These are phyloP conservation scores for Microstegium vimineum DNA, from an alignment of 176 grass and related monocot genomes.

Conservation along the genomic window DNA sequence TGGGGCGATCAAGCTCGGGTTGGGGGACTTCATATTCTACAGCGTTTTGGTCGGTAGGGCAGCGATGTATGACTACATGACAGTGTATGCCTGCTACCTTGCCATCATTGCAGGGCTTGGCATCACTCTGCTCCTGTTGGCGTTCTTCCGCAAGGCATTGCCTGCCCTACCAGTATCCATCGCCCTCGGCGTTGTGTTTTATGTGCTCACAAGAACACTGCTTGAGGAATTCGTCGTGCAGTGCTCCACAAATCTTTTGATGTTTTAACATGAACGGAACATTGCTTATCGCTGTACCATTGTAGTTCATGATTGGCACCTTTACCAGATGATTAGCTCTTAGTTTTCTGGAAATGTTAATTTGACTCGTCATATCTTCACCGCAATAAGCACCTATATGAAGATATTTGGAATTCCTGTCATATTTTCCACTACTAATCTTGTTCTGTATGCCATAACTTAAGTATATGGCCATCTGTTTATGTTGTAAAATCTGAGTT, in stretches of 20 bases:
- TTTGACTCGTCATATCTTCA: not conserved
- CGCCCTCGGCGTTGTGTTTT: constrained; percentile 69
- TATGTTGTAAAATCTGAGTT: not conserved
- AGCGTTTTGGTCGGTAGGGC: constrained; percentile 87
- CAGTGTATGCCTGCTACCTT: constrained; percentile 74
- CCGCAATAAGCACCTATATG: not conserved
- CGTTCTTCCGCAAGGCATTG: constrained; percentile 52
- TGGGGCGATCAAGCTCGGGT: constrained; percentile 82
- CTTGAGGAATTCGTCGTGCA: constrained; percentile 58
- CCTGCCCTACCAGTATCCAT: constrained; percentile 61
- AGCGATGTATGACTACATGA: constrained; percentile 89
- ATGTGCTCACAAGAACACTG: constrained; percentile 75
- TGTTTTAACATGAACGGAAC: constrained; percentile 71
- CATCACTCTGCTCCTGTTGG: constrained; percentile 45
- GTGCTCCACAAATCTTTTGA: constrained; percentile 70
- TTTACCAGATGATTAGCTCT: not conserved
- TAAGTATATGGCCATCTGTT: not conserved
- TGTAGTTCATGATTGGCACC: not conserved
- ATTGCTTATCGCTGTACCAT: constrained; percentile 15
- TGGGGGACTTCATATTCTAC: constrained; percentile 98
- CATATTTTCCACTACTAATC: not conserved
- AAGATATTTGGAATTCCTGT: not conserved
- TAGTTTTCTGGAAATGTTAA: constrained; percentile 14
- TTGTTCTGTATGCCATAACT: not conserved
- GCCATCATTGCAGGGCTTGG: constrained; percentile 73